Evolutionary conservation across 805 yeast genomes (phyloP), one percentile per base, ranked within the genome.

Genomic region (Millerozyma acaciae): DNA sequence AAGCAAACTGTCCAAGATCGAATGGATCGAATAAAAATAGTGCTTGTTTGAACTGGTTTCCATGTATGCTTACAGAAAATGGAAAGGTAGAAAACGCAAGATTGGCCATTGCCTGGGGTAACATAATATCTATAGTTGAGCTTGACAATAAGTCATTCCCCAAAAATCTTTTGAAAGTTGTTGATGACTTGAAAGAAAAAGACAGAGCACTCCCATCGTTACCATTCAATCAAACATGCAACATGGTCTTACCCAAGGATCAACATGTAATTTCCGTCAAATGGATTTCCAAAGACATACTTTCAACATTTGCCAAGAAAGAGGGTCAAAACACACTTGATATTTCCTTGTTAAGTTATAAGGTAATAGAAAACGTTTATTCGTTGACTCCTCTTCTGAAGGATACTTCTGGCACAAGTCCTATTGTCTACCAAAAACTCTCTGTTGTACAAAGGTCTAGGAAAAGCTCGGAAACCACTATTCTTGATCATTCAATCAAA

Each of bases 101-200:
- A 38, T 52, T 85, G 26, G 89, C 84, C 0, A 84, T 79, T 42
- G 66, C 84, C 23, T 83, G 87, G 83, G 65, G 75, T n/a, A 76
- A 78, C 38, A 62, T 67, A 6, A 45, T 84, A 33, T 75, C 78
- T 0, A 47, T 85, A 2, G 43, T 80, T 6, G 81, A 79, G 34
- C 53, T 80, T 2, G 55, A 51, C 13, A 53, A 63, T 33, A 63
- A 62, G 8, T 50, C 56, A 5, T 52, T 62, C 9, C 65, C 68
- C 1, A 13, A 35, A 1, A 58, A 62, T 41, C 43, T 60, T n/a
- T 17, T 37, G 9, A 30, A 29, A 3, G 47, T 56, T 1, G 29
- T 66, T 2, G 47, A 51, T 8, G 64, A 60, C 7, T 34, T 60
- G 10, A 58, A 52, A 35, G 68, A 65, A 29, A 65, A 64, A 35